These are phyloP conservation scores for Sporothrix mexicana DNA, from an alignment of 2,329 filamentous ascomycete species.

Conservation along the genomic window DNA sequence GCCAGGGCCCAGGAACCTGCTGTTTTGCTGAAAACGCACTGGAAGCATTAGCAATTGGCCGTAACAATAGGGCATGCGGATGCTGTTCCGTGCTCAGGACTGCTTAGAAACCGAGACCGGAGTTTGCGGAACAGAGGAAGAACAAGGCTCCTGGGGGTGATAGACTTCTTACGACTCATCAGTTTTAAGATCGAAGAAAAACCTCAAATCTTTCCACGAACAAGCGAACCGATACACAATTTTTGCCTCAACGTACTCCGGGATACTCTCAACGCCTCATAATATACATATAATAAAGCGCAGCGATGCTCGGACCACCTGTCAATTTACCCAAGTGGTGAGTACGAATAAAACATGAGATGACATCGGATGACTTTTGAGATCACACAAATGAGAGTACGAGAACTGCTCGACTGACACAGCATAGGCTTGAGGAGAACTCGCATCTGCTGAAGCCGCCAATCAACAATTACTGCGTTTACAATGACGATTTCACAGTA, in stretches of 20 bases:
- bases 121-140: slow-evolving; percentile 29
- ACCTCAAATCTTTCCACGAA: slow-evolving; percentile 3
- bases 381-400: not conserved
- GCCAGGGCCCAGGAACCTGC: not conserved
- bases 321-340: slow-evolving; percentile 66
- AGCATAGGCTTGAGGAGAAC: slow-evolving; percentile 81
- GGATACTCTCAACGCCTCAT: not conserved
- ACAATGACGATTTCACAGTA: slow-evolving; percentile 80
- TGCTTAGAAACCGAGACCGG: slow-evolving; percentile 35
- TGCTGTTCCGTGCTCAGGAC: not conserved
- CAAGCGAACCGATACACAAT: not conserved
- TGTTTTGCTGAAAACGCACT: not conserved
- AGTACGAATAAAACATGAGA: slow-evolving; percentile 40
- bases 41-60: not conserved
- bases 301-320: slow-evolving; percentile 55
- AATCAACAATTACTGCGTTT: slow-evolving; percentile 97
- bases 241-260: not conserved
- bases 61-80: not conserved
- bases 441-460: slow-evolving; percentile 91
- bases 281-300: not conserved
- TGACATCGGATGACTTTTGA: not conserved
- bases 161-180: not conserved
- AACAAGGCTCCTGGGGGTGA: not conserved
- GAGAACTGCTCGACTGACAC: slow-evolving; percentile 26
- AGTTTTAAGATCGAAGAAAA: not conserved